A percentile compares a stretch with the other conserved stretches of the same genome.
These are phyloP conservation scores for Hypoxylon subgilvum DNA, from an alignment of 495 filamentous ascomycete species.

Conservation along the genomic window DNA sequence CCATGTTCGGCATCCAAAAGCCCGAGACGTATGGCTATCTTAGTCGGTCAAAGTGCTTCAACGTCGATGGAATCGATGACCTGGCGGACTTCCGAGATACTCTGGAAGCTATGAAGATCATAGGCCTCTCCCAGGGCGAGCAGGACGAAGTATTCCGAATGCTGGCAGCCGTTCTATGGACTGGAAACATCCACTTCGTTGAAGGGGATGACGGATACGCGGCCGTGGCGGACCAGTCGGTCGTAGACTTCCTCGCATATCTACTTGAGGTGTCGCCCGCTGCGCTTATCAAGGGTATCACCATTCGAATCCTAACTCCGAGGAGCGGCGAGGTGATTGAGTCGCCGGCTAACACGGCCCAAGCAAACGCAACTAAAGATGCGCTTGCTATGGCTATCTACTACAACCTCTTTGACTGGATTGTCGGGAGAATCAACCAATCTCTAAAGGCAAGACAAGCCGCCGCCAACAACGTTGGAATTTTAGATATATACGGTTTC, in stretches of 20 bases:
- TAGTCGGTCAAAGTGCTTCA: slow-evolving; percentile 88
- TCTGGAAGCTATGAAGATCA: slow-evolving; percentile 90
- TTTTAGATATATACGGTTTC: slow-evolving; percentile 99
- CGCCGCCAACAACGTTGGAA: slow-evolving; percentile 85
- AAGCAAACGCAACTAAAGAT: slow-evolving; percentile 92
- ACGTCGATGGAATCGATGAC: slow-evolving; percentile 94
- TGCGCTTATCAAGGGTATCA: slow-evolving; percentile 86
- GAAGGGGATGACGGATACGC: slow-evolving; percentile 93
- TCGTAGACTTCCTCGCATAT: slow-evolving; percentile 93
- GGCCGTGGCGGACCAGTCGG: slow-evolving; percentile 80
- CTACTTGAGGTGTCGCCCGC: slow-evolving; percentile 84
- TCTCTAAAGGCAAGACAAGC: slow-evolving; percentile 81
- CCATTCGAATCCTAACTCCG: slow-evolving; percentile 87
- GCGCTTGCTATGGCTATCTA: slow-evolving; percentile 95
- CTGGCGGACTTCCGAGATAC: slow-evolving; percentile 89
- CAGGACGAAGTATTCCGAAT: slow-evolving; percentile 98
- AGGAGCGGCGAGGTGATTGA: slow-evolving; percentile 86
- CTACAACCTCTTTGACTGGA: slow-evolving; percentile 98
- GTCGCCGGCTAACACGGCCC: slow-evolving; percentile 85
- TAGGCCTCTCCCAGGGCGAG: slow-evolving; percentile 85
- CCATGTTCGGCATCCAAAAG: slow-evolving; percentile 84
- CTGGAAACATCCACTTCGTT: slow-evolving; percentile 86
- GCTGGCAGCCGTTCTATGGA: slow-evolving; percentile 90
- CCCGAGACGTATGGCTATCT: slow-evolving; percentile 96
- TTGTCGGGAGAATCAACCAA: slow-evolving; percentile 88